Evolutionary conservation across 140 eudicot species (phyloP), one percentile per base, ranked within the genome.

Genomic region (Stevia rebaudiana): DNA sequence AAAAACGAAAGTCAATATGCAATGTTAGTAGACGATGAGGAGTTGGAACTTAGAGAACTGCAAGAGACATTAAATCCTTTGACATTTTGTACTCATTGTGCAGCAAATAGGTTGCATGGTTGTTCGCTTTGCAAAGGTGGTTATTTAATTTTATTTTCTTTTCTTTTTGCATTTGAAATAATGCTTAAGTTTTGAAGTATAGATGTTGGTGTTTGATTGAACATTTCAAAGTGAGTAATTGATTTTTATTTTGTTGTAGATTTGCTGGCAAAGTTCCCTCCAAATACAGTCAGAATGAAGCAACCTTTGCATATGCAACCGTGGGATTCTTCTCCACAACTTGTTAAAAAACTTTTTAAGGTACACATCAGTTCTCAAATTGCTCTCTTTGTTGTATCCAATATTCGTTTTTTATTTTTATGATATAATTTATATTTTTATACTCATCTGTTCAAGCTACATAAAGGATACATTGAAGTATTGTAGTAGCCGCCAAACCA

Each of bases 61-160:
- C 95, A 85, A 74, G 84, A 82, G 67, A 95, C 95, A 53, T 80
- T 96, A 33, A 83, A 79, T 78, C 80, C 87, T 13, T 46, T 69
- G 15, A 67, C 79, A 31, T 74, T 87, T 68, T 80, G 87, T 67
- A 84, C 86, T 25, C 95, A 92, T 73, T 81, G 88, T 48, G 67
- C 85, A 59, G 74, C 79, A 46, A 78, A 59, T 83, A 78, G 83
- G 47, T 51, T 74, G 74, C 86, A 81, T 74, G 86, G 87, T 31
- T 92, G 98, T 70, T 78, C 98, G 18, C 89, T 92, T 61, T 92
- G 96, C 84, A 92, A 92, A 88, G 96, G 98, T 57, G 46, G 7
- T 31, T 33, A 16, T 25, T 6, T 33, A 16, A 12, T 6, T 33
- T 31, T 33, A 4, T 3, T n/a, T 1, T 3, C 3, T 40, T 39